phyloP scores from a whole-genome alignment of 257 asterid species.

The Handroanthus guayacan region DNA sequence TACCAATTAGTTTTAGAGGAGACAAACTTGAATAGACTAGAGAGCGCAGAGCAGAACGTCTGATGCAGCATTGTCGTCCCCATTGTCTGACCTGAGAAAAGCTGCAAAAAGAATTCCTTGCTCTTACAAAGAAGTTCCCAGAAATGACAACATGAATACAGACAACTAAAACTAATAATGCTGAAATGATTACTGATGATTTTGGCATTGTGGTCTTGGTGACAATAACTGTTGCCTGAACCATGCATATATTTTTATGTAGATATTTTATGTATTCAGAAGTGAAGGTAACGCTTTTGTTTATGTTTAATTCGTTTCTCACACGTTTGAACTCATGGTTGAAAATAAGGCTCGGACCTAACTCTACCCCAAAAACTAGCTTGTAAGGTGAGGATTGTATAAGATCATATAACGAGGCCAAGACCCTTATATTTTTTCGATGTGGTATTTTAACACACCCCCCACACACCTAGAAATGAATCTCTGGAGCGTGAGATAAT shows the following conservation, averaged over 20 bases:
- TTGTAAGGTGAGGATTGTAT: too few species aligned
- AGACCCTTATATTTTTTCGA: too few species aligned
- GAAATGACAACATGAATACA: conserved; percentile 21
- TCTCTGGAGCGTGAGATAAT: too few species aligned
- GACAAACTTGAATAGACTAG: conserved; percentile 32
- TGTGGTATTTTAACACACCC: too few species aligned
- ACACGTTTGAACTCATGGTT: too few species aligned
- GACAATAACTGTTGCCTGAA: background rate
- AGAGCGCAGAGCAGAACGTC: conserved; percentile 27
- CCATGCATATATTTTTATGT: background rate
- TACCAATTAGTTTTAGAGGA: background rate
- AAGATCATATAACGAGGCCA: too few species aligned
- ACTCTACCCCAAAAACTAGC: too few species aligned
- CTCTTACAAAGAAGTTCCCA: background rate
- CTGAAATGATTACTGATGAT: conserved; percentile 22
- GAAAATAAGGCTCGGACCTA: too few species aligned
- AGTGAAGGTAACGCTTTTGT: too few species aligned
- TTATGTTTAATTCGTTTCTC: too few species aligned
- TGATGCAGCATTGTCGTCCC: conserved; percentile 28
- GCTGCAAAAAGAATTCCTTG: conserved; percentile 38
- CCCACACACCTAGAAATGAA: too few species aligned
- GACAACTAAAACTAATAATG: conserved; percentile 37
- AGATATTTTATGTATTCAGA: background rate
- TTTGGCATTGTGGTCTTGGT: conserved; percentile 10
- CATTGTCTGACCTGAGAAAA: conserved; percentile 35